phyloP scores from a whole-genome alignment of 1,139 yeast species.

The Blastobotrys raffinosifermentans region DNA sequence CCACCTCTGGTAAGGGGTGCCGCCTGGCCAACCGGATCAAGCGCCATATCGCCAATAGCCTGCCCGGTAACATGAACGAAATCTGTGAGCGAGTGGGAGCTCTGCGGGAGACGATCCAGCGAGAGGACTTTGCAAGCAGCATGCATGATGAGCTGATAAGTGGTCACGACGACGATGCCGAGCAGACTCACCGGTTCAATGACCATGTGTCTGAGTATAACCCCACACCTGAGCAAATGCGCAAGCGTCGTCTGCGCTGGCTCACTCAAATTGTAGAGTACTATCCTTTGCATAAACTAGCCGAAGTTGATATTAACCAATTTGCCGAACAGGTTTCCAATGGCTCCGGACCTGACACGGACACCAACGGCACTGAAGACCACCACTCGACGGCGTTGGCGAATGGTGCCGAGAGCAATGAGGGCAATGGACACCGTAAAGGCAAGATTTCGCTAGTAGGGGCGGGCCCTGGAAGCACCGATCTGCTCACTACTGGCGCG shows the following conservation, averaged over 20 bases:
- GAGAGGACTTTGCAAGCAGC: conserved; percentile 39
- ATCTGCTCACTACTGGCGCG: conserved; percentile 81
- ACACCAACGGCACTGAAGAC: conserved; percentile 4
- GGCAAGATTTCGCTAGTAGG: conserved; percentile 81
- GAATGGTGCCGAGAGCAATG: conserved; percentile 7
- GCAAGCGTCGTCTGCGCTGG: conserved; percentile 72
- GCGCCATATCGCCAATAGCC: conserved; percentile 58
- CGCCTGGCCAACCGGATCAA: conserved; percentile 74
- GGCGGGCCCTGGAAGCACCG: conserved; percentile 88
- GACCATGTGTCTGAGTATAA: conserved; percentile 54
- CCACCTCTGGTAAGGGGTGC: conserved; percentile 89
- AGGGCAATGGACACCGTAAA: conserved; percentile 11
- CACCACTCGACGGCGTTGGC: background rate
- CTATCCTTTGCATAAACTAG: conserved; percentile 67
- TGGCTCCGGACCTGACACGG: no score
- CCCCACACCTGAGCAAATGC: conserved; percentile 41
- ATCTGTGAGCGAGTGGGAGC: conserved; percentile 66
- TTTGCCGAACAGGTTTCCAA: conserved; percentile 39
- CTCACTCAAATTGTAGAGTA: conserved; percentile 86
- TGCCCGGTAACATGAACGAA: conserved; percentile 66
- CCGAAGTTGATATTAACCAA: conserved; percentile 51
- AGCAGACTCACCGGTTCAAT: conserved; percentile 54
- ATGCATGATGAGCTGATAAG: conserved; percentile 27
- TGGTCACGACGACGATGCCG: conserved; percentile 70
- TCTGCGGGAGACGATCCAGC: conserved; percentile 51